Base-by-base conservation (phyloP, 495 filamentous ascomycete species). In the Hypomontagnella submonticulosa region DNA sequence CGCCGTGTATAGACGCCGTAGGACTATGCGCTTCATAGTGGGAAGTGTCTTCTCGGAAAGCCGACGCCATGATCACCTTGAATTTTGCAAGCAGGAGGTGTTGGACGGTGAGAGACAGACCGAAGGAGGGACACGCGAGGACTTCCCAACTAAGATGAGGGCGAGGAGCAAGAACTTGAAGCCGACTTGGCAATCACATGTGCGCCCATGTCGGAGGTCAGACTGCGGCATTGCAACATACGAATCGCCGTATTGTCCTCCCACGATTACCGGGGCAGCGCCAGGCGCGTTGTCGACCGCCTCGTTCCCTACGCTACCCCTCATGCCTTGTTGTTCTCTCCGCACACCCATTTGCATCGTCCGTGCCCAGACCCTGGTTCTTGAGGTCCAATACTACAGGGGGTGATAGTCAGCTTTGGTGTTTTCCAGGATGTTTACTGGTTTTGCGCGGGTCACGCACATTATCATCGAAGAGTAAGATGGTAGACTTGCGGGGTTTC, bases 61-160 rank as follows among this genome's bases (percentile, higher is more conserved):
- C 67, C 23, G 69, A 74, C 50, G 65, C 53, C 71, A 74, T 74
- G 48, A 34, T 62, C 13, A 65, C 48, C 53, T 69, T 66, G 38
- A 38, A 2, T 71, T 15, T 50, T 19, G 33, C 37, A 38, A 60
- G 54, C 37, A 51, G 13, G 46, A 43, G 37, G 12, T 46, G 51
- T 49, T 56, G 36, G 49, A 52, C 41, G 41, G 52, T 49, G 47
- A 55, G 33, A 23, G 36, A 51, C 34, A 57, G 51, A 52, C 43
- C 34, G 19, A 9, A 57, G 44, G 57, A 64, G 5, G 40, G 13
- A 30, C 42, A 19, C 34, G 6, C 16, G 13, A 49, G 44, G 32
- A 55, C 38, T 34, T 16, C 20, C 32, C 13, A 50, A 50, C 66
- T 37, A 47, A 18, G 30, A 53, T n/a, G 48, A 44, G 44, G 50